Evolutionary conservation across 495 filamentous ascomycete genomes (phyloP).

Genomic region (Penicillium chermesinum): DNA sequence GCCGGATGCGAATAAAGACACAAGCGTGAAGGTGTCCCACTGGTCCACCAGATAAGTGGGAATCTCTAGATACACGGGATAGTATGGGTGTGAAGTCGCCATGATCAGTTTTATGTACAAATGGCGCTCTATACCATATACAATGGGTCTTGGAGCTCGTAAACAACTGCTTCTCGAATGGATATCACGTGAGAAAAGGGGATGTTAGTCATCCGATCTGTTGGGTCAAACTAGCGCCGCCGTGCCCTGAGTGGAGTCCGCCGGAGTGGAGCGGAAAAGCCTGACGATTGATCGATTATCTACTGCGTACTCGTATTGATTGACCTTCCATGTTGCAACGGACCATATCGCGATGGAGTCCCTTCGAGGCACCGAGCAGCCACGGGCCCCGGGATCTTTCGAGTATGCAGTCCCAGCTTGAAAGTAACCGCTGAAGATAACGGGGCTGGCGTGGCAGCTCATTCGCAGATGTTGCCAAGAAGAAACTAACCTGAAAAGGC

Average conservation of each 20-base stretch:
- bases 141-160: neutral
- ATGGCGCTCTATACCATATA: neutral
- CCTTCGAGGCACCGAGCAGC: no score
- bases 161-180: neutral
- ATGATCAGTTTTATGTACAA: constrained; percentile 4
- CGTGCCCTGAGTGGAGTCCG: no score
- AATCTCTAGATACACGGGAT: constrained; percentile 57
- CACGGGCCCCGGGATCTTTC: no score
- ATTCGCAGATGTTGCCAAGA: neutral
- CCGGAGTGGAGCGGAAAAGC: no score
- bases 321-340: no score
- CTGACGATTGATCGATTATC: no score
- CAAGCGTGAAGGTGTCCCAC: constrained; percentile 37
- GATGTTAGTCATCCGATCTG: neutral
- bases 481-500: neutral
- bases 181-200: neutral
- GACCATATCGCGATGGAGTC: no score
- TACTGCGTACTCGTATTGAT: no score
- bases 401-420: no score
- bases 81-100: constrained; percentile 58
- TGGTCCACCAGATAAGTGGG: constrained; percentile 57
- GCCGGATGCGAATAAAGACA: constrained; percentile 49
- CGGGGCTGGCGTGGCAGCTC: neutral
- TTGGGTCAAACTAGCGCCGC: no score
- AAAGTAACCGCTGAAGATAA: no score